These are phyloP conservation scores for Apiospora koreana DNA, from an alignment of 2,329 filamentous ascomycete species.

Conservation along the genomic window DNA sequence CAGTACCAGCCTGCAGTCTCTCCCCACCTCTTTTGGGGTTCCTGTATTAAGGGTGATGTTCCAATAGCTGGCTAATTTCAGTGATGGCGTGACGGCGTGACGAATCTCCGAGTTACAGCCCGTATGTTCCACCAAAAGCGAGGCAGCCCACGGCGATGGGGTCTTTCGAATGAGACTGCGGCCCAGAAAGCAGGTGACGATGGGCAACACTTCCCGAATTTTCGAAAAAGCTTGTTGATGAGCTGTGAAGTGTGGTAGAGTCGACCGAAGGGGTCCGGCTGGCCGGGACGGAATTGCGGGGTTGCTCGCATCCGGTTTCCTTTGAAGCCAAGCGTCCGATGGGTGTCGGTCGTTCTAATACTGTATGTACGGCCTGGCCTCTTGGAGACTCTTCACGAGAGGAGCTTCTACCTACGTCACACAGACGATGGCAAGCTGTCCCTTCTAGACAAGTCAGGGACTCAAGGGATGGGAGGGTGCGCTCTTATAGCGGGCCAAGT, in stretches of 20 bases:
- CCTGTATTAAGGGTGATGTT: not conserved
- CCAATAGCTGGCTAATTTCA: not conserved
- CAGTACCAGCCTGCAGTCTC: not conserved
- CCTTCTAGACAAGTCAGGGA: not conserved
- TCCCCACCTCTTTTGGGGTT: not conserved
- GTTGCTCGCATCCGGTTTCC: not conserved
- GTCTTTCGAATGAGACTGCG: not conserved
- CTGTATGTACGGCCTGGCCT: constrained; percentile 1
- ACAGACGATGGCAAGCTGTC: not conserved
- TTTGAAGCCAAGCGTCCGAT: not conserved
- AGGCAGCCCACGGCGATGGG: constrained; percentile 1
- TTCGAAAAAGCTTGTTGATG: not conserved
- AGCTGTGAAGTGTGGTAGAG: not conserved
- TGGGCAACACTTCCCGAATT: not conserved
- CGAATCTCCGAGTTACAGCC: constrained; percentile 3
- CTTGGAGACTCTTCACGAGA: not conserved
- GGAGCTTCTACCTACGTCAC: not conserved
- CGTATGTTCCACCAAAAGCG: not conserved
- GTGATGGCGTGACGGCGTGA: constrained; percentile 1
- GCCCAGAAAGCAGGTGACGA: not conserved
- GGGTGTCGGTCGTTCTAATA: not conserved
- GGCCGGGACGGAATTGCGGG: not conserved
- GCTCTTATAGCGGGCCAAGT: constrained; percentile 2
- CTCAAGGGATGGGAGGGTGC: constrained; percentile 2
- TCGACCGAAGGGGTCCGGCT: not conserved